phyloP scores from a whole-genome alignment of 345 rosid species.

The Populus pruinosa region DNA sequence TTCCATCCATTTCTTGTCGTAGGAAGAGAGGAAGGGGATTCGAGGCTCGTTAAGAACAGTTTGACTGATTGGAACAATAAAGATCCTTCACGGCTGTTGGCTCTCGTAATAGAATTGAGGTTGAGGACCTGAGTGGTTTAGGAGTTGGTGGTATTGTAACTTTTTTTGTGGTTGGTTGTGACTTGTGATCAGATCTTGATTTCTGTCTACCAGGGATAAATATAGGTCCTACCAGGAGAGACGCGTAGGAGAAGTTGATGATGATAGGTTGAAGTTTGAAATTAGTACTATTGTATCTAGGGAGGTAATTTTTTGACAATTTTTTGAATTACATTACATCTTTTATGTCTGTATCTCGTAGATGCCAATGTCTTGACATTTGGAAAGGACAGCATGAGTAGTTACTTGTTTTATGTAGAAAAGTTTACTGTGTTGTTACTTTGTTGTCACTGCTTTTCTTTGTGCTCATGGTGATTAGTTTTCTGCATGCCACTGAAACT shows the following conservation, averaged over 20 bases:
- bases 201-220: constrained; percentile 49
- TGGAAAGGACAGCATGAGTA: not conserved
- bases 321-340: not conserved
- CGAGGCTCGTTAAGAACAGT: constrained; percentile 25
- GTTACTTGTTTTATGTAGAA: not conserved
- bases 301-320: constrained; percentile 52
- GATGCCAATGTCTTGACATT: not conserved
- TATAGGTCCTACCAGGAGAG: constrained; percentile 59
- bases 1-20: constrained; percentile 50
- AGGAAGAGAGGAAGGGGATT: constrained; percentile 34
- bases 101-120: constrained; percentile 78
- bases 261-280: constrained; percentile 80
- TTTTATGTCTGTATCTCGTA: not conserved
- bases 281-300: constrained; percentile 78
- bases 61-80: constrained; percentile 65
- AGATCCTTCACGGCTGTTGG: constrained; percentile 60
- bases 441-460: not conserved
- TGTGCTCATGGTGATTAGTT: not conserved
- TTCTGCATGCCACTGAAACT: not conserved
- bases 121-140: constrained; percentile 15
- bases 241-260: constrained; percentile 73
- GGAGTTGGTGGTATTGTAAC: constrained; percentile 3
- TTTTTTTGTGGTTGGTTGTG: not conserved
- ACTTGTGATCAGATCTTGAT: not conserved
- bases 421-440: not conserved